Evolutionary conservation across 495 filamentous ascomycete genomes (phyloP).

Genomic region (Massariosphaeria phaeospora): DNA sequence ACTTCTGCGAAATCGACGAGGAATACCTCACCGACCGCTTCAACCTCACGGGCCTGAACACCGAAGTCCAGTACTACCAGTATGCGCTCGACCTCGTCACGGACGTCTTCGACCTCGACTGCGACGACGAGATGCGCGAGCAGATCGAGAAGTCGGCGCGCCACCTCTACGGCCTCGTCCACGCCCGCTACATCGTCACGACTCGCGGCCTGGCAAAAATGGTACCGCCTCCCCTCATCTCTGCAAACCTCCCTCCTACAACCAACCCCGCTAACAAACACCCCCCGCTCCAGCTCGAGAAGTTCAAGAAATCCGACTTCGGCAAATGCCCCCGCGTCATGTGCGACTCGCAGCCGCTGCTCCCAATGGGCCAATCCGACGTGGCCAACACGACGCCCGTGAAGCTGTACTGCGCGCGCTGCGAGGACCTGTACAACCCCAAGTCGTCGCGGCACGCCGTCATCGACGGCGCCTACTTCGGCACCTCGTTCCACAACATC

Average conservation of each 20-base stretch:
- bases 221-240: constrained; percentile 49
- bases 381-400: constrained; percentile 77
- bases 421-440: constrained; percentile 98
- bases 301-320: constrained; percentile 97
- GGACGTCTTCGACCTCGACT: constrained; percentile 99
- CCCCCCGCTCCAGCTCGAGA: constrained; percentile 66
- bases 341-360: constrained; percentile 83
- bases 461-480: constrained; percentile 97
- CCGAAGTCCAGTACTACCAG: constrained; percentile 97
- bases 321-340: constrained; percentile 96
- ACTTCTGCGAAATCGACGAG: constrained; percentile 99
- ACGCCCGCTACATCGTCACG: constrained; percentile 95
- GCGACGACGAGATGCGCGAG: constrained; percentile 95
- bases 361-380: constrained; percentile 91
- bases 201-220: constrained; percentile 92
- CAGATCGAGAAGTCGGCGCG: constrained; percentile 96
- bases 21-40: constrained; percentile 98
- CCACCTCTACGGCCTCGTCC: constrained; percentile 93
- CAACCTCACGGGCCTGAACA: constrained; percentile 95
- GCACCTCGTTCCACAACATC: constrained; percentile 96
- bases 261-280: constrained; percentile 6
- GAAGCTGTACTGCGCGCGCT: constrained; percentile 93
- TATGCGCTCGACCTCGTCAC: constrained; percentile 98
- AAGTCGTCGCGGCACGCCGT: constrained; percentile 93
- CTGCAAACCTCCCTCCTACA: neutral